Evolutionary conservation across 352 stramenopile species (phyloP), one percentile per base, ranked within the genome.

Genomic region (Peronospora belbahrii): DNA sequence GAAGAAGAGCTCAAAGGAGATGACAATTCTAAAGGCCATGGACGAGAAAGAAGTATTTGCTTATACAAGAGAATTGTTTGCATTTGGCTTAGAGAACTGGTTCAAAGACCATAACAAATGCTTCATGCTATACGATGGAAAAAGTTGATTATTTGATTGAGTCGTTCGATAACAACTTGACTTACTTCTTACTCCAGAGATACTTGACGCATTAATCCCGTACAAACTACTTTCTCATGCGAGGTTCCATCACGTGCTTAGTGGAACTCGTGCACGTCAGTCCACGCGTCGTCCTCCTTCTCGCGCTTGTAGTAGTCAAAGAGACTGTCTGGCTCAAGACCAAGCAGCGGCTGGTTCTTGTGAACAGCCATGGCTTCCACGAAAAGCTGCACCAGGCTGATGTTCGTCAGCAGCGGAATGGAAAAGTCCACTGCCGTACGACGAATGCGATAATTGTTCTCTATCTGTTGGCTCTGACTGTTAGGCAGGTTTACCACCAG

Each of bases 301-400:
- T 98, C 95, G 40, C 73, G 71, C 59, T 95, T 69, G 77, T 99
- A 99, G 64, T 98, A 97, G 59, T 98, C 95, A 62, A 98, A 98
- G 36, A 99, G 74, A 56, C 84, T 97, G 58, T 95, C 80, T 13
- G 94, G 72, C 48, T 98, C 85, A 17, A 98, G 70, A 10, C 91
- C 94, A 43, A 96, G 72, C 56, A 98, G 57, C 44, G 70, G 89
- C 80, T 93, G 56, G 52, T 96, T 80, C 64, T 97, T 92, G 79
- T 98, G 83, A 54, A 96, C 83, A 34, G 69, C 75, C 68, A 97
- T 90, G n/a, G 86, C 62, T 46, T 95, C 83, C 37, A 94, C 86
- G 57, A 97, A 96, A 37, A 97, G 72, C 72, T 96, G 88, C 46
- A 96, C 86, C 38, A 96, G 65, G 39, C 83, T 91, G 37, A 89